Evolutionary conservation across 306 rosid species (phyloP), one percentile per base, ranked within the genome.

Genomic region (Begonia fuchsioides): DNA sequence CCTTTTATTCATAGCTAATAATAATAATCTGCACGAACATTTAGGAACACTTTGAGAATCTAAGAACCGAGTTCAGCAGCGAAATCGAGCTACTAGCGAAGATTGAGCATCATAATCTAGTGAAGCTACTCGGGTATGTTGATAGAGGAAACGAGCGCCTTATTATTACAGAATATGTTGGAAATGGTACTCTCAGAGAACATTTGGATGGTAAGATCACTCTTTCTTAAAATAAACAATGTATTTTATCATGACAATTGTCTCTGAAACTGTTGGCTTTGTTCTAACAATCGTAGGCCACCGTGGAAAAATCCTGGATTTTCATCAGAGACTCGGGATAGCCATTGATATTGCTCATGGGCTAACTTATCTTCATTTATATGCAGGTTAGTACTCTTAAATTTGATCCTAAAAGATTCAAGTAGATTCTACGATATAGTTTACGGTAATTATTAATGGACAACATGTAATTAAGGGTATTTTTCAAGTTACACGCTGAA

Each of bases 281-380:
- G 43, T 54, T 50, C 44, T 58, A 61, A 39, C 55, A 35, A 55
- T 69, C 68, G 64, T 82, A 92, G 98, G 87, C 62, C 70, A 47
- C 50, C 82, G 67, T 15, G 94, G 93, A 50, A 85, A 63, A 58
- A 65, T 78, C 46, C 80, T 92, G 48, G 98, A 82, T 72, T 92
- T 85, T 73, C 82, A 85, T 68, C 98, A 92, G 69, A 88, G 98
- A 51, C 93, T 92, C 47, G 98, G 77, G 74, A 79, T 92, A 51
- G 77, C 96, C 51, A 92, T 92, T 52, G 98, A 92, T 69, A 78
- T 92, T 73, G 96, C 98, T 67, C 98, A 92, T 73, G 98, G 80
- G 57, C 71, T 92, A 50, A 92, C 93, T 65, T 92, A 85, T 71
- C 79, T 92, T 60, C 98, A 92, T 70, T 65, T 58, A 18, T 92